phyloP scores from a whole-genome alignment of 164 flowering plant genomes.

The Macadamia integrifolia region DNA sequence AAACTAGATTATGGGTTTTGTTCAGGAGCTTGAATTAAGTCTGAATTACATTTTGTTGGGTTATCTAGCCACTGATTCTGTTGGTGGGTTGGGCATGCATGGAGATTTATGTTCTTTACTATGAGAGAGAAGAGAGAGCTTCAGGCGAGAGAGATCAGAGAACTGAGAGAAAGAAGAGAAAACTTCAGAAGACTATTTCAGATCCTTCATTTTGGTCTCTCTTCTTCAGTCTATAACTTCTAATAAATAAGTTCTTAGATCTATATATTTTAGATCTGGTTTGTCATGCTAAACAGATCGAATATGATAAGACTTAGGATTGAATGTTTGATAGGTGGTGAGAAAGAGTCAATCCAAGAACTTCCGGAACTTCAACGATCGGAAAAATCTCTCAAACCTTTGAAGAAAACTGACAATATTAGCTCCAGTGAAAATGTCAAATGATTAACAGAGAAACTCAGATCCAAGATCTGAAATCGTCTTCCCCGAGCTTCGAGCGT shows the following conservation, averaged over 20 bases:
- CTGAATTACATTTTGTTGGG: slow-evolving; percentile 1
- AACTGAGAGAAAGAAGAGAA: too few relatives aligned
- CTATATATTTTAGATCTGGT: not conserved
- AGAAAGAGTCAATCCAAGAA: slow-evolving; percentile 36
- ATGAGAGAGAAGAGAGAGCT: not conserved
- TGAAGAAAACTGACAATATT: slow-evolving; percentile 5
- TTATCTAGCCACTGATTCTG: slow-evolving; percentile 1
- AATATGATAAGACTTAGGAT: not conserved
- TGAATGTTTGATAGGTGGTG: slow-evolving; percentile 24
- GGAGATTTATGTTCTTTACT: not conserved
- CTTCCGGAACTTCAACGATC: slow-evolving; percentile 13
- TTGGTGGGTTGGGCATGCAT: not conserved
- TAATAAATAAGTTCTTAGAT: too few relatives aligned
- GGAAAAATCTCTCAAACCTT: slow-evolving; percentile 7
- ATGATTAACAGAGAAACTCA: too few relatives aligned
- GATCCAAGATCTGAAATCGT: too few relatives aligned
- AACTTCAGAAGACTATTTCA: too few relatives aligned
- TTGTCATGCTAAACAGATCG: not conserved
- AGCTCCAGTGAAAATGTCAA: not conserved
- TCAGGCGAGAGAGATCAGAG: too few relatives aligned
- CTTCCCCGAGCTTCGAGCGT: too few relatives aligned
- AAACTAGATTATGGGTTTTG: slow-evolving; percentile 7
- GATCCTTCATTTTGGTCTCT: too few relatives aligned
- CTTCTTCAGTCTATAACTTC: too few relatives aligned
- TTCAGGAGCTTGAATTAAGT: slow-evolving; percentile 3